Percentiles rank a stretch among this genome's conserved stretches.
These are phyloP conservation scores for Lichenothelia convexa DNA, from an alignment of 495 filamentous ascomycete species.

Conservation along the genomic window DNA sequence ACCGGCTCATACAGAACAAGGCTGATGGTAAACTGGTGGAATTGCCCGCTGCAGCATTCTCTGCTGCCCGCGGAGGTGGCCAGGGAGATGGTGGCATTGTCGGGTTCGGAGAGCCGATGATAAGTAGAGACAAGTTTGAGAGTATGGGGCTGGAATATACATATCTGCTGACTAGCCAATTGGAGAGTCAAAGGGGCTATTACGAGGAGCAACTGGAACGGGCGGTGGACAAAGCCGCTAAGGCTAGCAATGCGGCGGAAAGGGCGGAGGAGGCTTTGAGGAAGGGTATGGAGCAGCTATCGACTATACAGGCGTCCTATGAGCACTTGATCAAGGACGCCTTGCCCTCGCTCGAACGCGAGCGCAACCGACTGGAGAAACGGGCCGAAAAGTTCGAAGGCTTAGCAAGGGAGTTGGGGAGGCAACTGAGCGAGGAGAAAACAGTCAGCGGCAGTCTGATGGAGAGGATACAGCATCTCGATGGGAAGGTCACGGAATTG, in stretches of 20 bases:
- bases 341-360: conserved; percentile 48
- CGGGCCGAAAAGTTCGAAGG: conserved; percentile 52
- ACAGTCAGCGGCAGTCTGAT: conserved; percentile 61
- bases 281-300: conserved; percentile 31
- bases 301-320: conserved; percentile 36
- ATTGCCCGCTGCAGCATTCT: conserved; percentile 38
- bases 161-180: conserved; percentile 74
- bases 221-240: conserved; percentile 74
- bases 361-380: conserved; percentile 45
- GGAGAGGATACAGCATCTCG: conserved; percentile 51
- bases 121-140: conserved; percentile 81
- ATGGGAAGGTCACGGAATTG: conserved; percentile 23
- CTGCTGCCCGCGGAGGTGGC: conserved; percentile 23
- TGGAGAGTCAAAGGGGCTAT: conserved; percentile 81
- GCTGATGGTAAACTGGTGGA: conserved; percentile 81
- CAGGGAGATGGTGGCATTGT: conserved; percentile 18
- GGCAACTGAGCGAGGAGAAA: conserved; percentile 75
- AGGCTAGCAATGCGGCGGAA: conserved; percentile 48
- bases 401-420: conserved; percentile 56
- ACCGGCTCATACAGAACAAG: conserved; percentile 83
- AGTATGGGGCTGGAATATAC: conserved; percentile 87
- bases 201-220: conserved; percentile 88
- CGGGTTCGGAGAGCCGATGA: conserved; percentile 40
- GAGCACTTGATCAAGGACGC: conserved; percentile 33
- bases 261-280: conserved; percentile 37